Evolutionary conservation across 768 basidiomycete genomes (phyloP).

Genomic region (Mycena galericulata): DNA sequence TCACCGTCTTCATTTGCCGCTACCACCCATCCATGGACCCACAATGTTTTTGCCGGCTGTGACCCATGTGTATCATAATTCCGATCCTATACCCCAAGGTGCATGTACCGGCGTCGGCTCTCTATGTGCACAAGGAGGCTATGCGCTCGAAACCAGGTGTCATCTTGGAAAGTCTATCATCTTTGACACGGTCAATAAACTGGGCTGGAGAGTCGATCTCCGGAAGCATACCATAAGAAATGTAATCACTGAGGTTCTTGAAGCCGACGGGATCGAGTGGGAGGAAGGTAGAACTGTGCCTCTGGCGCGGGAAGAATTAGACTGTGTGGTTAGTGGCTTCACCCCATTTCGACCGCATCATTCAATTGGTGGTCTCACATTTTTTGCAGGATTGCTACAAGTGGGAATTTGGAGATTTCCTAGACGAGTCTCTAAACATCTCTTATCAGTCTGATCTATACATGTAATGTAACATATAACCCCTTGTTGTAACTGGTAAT

Average conservation of each 20-base stretch:
- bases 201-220: constrained; percentile 87
- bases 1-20: constrained; percentile 85
- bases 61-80: constrained; percentile 90
- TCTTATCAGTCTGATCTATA: neutral
- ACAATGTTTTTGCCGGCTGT: constrained; percentile 69
- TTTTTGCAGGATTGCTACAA: constrained; percentile 77
- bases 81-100: constrained; percentile 93
- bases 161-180: constrained; percentile 90
- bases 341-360: neutral
- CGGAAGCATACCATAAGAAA: constrained; percentile 80
- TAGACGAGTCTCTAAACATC: neutral
- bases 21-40: constrained; percentile 57
- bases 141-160: constrained; percentile 88
- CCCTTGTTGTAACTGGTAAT: constrained; percentile 16
- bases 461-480: neutral
- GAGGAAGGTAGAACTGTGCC: constrained; percentile 65
- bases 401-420: constrained; percentile 74
- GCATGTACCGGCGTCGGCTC: constrained; percentile 82
- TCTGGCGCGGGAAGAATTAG: constrained; percentile 65
- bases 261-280: constrained; percentile 65
- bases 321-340: constrained; percentile 66
- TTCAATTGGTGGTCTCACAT: neutral
- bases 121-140: constrained; percentile 85
- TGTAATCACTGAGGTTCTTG: constrained; percentile 73
- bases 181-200: constrained; percentile 87